Evolutionary conservation across 805 yeast species (phyloP).

Genomic region (Saccharomycopsis fodiens): DNA sequence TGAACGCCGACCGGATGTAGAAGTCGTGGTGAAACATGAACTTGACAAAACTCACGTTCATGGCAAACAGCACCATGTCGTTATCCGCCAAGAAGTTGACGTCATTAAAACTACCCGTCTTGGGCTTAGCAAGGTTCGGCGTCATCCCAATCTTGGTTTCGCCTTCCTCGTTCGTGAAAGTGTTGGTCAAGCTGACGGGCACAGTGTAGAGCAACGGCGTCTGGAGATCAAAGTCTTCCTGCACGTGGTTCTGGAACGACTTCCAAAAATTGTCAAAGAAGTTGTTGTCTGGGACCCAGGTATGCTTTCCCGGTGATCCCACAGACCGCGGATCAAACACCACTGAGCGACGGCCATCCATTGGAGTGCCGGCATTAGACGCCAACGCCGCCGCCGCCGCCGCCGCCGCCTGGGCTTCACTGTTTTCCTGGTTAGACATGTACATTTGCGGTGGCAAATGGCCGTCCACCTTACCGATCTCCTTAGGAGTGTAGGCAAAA

Average conservation of each 20-base stretch:
- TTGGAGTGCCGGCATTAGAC: background rate
- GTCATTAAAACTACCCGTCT: constrained; percentile 5
- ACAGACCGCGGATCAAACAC: background rate
- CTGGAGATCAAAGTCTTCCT: background rate
- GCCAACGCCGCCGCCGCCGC: background rate
- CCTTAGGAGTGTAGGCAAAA: background rate
- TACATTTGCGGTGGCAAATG: background rate
- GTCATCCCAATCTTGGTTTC: constrained; percentile 5
- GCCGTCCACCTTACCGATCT: background rate
- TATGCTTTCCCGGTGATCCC: background rate
- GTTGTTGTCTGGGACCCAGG: background rate
- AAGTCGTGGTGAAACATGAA: constrained; percentile 15
- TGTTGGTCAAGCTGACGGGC: constrained; percentile 15
- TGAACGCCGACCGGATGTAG: constrained; percentile 7
- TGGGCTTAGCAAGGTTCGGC: background rate
- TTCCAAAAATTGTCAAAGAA: constrained; percentile 14
- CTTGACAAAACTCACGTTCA: constrained; percentile 9
- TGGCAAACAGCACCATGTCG: constrained; percentile 1
- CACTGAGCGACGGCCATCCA: background rate
- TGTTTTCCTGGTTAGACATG: background rate
- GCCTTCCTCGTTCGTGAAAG: constrained; percentile 16
- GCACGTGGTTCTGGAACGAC: constrained; percentile 11
- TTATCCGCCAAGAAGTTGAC: constrained; percentile 2
- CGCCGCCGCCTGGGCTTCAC: background rate
- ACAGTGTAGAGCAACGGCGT: constrained; percentile 5